Evolutionary conservation across 176 grass and related monocot genomes (phyloP).

Genomic region (Poa pratensis): DNA sequence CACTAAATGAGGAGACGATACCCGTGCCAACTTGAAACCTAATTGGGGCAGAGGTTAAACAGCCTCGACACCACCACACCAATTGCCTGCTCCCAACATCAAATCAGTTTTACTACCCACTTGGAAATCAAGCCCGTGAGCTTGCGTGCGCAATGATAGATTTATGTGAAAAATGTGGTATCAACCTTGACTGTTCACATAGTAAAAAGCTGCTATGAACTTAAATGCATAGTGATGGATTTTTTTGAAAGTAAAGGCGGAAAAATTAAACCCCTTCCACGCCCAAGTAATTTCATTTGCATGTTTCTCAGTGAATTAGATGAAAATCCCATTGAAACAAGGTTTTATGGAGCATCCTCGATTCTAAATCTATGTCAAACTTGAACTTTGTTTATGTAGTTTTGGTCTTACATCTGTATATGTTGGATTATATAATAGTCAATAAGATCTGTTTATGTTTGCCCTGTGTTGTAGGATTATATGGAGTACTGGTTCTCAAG

Average conservation of each 20-base stretch:
- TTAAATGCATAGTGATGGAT: neutral
- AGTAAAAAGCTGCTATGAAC: neutral
- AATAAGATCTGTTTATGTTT: conserved; percentile 23
- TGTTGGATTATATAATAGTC: neutral
- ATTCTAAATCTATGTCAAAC: neutral
- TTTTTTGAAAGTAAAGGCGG: neutral
- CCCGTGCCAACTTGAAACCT: neutral
- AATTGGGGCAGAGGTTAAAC: neutral
- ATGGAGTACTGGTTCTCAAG: conserved; percentile 84
- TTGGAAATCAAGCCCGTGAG: neutral
- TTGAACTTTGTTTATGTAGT: conserved; percentile 15
- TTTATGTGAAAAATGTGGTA: neutral
- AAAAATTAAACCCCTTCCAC: neutral
- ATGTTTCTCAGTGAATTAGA: neutral
- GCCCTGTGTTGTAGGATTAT: conserved; percentile 67
- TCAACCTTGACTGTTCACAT: neutral
- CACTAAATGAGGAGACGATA: neutral
- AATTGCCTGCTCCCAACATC: neutral
- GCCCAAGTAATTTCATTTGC: neutral
- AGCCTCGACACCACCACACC: neutral
- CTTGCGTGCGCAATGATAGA: neutral
- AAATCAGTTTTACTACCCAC: neutral
- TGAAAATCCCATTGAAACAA: neutral
- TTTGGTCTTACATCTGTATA: conserved; percentile 25
- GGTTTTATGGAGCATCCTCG: neutral